Percentiles rank a stretch among this genome's conserved stretches.
Evolutionary conservation across 2,329 filamentous ascomycete genomes (phyloP).

Genomic region (Didymellaceae sp.): DNA sequence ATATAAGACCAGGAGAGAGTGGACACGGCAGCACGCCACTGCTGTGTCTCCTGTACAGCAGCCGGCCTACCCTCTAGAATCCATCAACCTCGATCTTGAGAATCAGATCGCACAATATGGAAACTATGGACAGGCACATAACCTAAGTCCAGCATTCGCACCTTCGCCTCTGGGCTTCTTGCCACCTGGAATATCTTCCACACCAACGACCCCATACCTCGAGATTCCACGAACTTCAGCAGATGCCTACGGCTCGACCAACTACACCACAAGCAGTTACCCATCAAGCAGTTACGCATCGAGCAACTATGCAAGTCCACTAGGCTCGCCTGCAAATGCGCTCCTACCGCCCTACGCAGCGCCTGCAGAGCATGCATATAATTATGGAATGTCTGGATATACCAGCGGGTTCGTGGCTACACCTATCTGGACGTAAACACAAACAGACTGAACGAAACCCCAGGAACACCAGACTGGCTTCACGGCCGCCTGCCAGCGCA

Average conservation of each 20-base stretch:
- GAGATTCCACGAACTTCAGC: conserved; percentile 51
- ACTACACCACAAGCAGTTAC: conserved; percentile 44
- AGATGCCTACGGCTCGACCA: conserved; percentile 29
- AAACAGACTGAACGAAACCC: conserved; percentile 51
- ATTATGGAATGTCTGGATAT: conserved; percentile 51
- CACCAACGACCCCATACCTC: conserved; percentile 52
- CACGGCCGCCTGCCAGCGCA: conserved; percentile 35
- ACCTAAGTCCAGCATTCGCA: conserved; percentile 58
- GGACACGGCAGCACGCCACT: conserved; percentile 47
- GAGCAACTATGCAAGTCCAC: conserved; percentile 46
- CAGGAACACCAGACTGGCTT: conserved; percentile 46
- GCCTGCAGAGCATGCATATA: conserved; percentile 50
- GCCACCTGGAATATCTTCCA: conserved; percentile 42
- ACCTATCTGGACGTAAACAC: conserved; percentile 51
- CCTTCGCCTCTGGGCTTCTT: conserved; percentile 53
- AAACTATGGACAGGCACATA: conserved; percentile 47
- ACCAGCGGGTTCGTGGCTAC: conserved; percentile 53
- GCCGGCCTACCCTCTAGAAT: conserved; percentile 46
- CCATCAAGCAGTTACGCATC: conserved; percentile 25
- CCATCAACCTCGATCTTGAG: conserved; percentile 49
- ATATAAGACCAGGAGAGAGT: conserved; percentile 51
- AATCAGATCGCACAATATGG: conserved; percentile 51
- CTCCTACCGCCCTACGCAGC: conserved; percentile 44
- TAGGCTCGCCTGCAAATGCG: conserved; percentile 44
- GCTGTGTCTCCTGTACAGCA: conserved; percentile 45